phyloP scores from a whole-genome alignment of 2,329 filamentous ascomycete species.

The Colletotrichum sojae region DNA sequence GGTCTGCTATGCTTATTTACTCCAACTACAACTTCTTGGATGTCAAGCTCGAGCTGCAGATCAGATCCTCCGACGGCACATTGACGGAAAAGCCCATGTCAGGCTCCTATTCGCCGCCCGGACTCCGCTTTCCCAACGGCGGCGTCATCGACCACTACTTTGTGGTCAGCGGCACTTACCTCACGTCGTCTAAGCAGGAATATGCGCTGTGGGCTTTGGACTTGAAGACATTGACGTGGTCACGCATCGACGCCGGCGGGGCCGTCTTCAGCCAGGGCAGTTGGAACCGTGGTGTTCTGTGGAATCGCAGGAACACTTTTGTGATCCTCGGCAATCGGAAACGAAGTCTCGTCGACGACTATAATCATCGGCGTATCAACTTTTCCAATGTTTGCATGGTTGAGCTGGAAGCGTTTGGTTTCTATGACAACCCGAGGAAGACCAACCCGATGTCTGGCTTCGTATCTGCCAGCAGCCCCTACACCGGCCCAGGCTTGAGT shows the following conservation, averaged over 20 bases:
- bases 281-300: constrained; percentile 96
- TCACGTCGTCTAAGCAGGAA: constrained; percentile 98
- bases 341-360: constrained; percentile 94
- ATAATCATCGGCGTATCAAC: constrained; percentile 97
- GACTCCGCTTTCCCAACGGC: constrained; percentile 94
- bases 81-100: constrained; percentile 92
- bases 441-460: constrained; percentile 85
- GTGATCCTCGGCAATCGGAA: constrained; percentile 96
- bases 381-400: constrained; percentile 98
- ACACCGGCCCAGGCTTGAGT: constrained; percentile 69
- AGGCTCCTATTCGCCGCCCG: constrained; percentile 88
- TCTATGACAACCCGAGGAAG: constrained; percentile 95
- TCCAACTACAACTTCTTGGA: constrained; percentile 99
- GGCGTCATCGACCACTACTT: constrained; percentile 97
- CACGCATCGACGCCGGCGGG: constrained; percentile 93
- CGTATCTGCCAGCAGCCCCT: constrained; percentile 83
- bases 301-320: constrained; percentile 94
- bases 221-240: constrained; percentile 90
- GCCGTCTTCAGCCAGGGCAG: constrained; percentile 97
- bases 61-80: constrained; percentile 86
- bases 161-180: constrained; percentile 95
- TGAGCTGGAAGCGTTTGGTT: constrained; percentile 95
- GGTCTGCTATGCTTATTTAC: constrained; percentile 92
- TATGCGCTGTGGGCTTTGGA: constrained; percentile 98
- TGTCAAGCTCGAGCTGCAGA: constrained; percentile 94